Evolutionary conservation across 1,284 basidiomycete genomes (phyloP), one percentile per base, ranked within the genome.

Genomic region (Phlebopus sp.): DNA sequence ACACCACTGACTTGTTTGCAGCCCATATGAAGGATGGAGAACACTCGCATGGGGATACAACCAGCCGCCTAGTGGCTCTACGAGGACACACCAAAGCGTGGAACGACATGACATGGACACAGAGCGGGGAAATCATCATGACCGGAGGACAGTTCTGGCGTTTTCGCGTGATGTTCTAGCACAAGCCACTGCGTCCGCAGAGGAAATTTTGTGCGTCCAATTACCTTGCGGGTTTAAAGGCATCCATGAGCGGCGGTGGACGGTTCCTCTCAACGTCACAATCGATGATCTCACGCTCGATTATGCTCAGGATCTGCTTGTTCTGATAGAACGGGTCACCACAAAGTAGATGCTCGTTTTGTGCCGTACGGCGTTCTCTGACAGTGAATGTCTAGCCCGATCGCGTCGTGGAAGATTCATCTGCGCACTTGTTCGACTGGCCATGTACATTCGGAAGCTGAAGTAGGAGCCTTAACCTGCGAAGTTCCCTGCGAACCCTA

Each of bases 261-360:
- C 77, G 19, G 56, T 64, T 18, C 62, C 68, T 19, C 57, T 76
- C 35, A 70, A 67, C 4, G 68, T 76, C 48, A 42, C 49, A 15
- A 62, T 81, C n/a, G 73, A 78, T 10, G 84, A 85, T 54, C 84
- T 84, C 56, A 69, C 70, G 4, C 75, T 85, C 51, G 83, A 86
- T 57, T 77, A 75, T 19, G 70, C 75, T 14, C 81, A 82, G 59
- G 72, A 84, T 57, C 65, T 86, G 17, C 58, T 84, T 11, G 72
- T 81, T 13, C 50, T 79, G 7, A 58, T 84, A 9, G 74, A 81
- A 58, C 57, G 53, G 19, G 55, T 59, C 8, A 56, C 48, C 4
- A 30, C 14, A n/a, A 6, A 42, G 63, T 67, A 43, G 52, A 66
- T 53, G 25, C 27, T 2, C 38, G 6, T 35, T 4, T 11, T 37